Evolutionary conservation across 441 rosid genomes (phyloP).

Genomic region (Raphanus hybrid): DNA sequence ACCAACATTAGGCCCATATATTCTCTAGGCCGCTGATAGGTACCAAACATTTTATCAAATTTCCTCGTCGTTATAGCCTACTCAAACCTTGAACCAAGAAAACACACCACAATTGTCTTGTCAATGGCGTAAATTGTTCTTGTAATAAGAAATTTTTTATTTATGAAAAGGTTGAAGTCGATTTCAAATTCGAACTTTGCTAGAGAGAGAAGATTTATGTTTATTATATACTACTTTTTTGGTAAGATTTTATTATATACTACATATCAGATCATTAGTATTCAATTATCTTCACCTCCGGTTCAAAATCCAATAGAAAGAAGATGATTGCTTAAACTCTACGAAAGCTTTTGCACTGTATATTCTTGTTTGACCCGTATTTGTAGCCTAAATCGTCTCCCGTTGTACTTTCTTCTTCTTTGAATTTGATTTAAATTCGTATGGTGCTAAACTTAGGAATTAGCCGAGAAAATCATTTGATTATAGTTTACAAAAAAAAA

Average conservation of each 20-base stretch:
- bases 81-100: conserved; percentile 22
- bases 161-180: neutral
- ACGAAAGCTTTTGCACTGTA: conserved; percentile 30
- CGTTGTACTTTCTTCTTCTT: conserved; percentile 56
- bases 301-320: conserved; percentile 29
- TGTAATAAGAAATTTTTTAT: neutral
- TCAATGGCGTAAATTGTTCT: neutral
- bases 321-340: conserved; percentile 42
- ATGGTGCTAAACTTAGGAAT: conserved; percentile 19
- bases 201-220: neutral
- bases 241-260: neutral
- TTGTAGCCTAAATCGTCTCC: conserved; percentile 60
- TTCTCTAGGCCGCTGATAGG: neutral
- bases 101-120: neutral
- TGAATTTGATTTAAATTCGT: conserved; percentile 4
- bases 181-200: conserved; percentile 1
- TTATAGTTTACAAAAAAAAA: too few relatives aligned
- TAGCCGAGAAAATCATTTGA: neutral
- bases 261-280: conserved; percentile 6
- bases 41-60: neutral
- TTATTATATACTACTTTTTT: neutral
- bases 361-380: conserved; percentile 87
- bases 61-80: neutral
- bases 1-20: neutral
- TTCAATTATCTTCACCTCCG: conserved; percentile 5